phyloP scores from a whole-genome alignment of 352 stramenopile genomes.

The Phytophthora idaei region DNA sequence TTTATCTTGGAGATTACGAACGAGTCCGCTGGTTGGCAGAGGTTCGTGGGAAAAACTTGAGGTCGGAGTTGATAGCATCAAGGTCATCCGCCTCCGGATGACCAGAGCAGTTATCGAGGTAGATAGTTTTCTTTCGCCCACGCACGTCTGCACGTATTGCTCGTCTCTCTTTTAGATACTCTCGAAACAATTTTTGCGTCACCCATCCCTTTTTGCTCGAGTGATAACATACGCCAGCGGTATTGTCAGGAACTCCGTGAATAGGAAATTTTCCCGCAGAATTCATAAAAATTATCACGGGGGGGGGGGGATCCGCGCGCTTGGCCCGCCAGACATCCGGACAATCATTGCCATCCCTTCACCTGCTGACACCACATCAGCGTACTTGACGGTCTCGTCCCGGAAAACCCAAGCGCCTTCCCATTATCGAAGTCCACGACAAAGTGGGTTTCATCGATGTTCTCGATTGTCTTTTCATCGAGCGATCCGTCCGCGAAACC shows the following conservation, averaged over 20 bases:
- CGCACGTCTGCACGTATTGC: not conserved
- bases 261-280: not conserved
- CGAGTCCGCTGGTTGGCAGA: slow-evolving; percentile 4
- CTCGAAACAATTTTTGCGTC: not conserved
- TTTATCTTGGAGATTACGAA: slow-evolving; percentile 20
- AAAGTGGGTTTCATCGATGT: slow-evolving; percentile 7
- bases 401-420: slow-evolving; percentile 1
- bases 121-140: slow-evolving; percentile 4
- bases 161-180: slow-evolving; percentile 1
- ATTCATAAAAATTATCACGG: not conserved
- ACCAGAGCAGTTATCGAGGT: slow-evolving; percentile 11
- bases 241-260: not conserved
- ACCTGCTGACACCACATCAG: slow-evolving; percentile 1
- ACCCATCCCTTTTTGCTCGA: not conserved
- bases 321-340: not conserved
- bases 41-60: not conserved
- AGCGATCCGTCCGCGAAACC: slow-evolving; percentile 1
- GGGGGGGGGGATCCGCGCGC: not conserved
- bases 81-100: slow-evolving; percentile 5
- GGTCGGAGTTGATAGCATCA: slow-evolving; percentile 3
- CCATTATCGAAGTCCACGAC: slow-evolving; percentile 4
- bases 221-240: not conserved
- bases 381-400: slow-evolving; percentile 4
- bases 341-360: not conserved
- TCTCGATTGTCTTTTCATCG: slow-evolving; percentile 2